Conservation (phyloP, 2,329 filamentous ascomycete genomes). For the Xylaria sp. region DNA sequence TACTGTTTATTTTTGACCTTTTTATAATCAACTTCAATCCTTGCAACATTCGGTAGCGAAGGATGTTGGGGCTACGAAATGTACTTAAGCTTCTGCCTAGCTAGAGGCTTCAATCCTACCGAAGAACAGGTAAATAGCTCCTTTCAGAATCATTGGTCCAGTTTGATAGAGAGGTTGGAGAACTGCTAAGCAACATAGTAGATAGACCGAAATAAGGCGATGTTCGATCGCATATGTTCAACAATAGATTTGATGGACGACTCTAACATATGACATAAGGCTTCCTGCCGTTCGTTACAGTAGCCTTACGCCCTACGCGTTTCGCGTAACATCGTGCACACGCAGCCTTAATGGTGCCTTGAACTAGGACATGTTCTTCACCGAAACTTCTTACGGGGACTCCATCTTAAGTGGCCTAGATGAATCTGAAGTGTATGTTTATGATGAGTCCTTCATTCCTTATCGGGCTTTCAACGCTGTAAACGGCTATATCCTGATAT, state of each 20-base stretch:
- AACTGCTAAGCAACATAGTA: too few species aligned
- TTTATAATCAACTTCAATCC: constrained; percentile 3
- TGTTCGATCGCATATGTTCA: neutral
- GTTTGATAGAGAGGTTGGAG: too few species aligned
- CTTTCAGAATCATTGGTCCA: neutral
- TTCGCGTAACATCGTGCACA: neutral
- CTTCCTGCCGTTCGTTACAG: neutral
- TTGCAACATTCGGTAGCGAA: neutral
- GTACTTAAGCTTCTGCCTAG: constrained; percentile 4
- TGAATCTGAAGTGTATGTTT: neutral
- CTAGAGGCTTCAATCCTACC: neutral
- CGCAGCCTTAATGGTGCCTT: neutral
- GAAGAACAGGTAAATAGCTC: neutral
- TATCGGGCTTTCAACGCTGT: neutral
- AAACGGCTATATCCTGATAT: neutral
- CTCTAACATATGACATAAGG: neutral
- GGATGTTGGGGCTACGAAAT: too few species aligned
- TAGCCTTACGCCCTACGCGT: neutral
- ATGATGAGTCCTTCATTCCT: neutral
- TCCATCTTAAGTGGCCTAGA: neutral
- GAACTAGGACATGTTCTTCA: neutral
- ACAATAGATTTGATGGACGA: neutral
- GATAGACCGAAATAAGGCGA: too few species aligned
- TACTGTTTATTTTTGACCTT: neutral
- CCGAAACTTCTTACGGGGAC: neutral